Conservation (phyloP, 441 rosid species). For the Populus trichocarpa region DNA sequence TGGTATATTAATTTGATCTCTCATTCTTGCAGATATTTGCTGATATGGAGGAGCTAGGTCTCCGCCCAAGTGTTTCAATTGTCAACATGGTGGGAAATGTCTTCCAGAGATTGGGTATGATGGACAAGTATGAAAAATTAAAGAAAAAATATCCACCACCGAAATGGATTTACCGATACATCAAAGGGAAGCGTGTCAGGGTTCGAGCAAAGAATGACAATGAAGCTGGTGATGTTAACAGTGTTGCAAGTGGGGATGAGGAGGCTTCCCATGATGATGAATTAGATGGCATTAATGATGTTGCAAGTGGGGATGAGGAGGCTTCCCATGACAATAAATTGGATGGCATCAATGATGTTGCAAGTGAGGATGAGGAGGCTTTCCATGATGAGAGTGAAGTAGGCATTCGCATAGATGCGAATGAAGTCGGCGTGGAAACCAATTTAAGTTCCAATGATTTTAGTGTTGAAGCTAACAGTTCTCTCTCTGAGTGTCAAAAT, state of each 20-base stretch:
- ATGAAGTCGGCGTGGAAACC: slow-evolving; percentile 12
- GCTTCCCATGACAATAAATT: not conserved
- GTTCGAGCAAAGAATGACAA: slow-evolving; percentile 46
- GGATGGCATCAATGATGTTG: slow-evolving; percentile 2
- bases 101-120: slow-evolving; percentile 64
- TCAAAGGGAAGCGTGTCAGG: slow-evolving; percentile 85
- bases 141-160: slow-evolving; percentile 79
- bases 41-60: slow-evolving; percentile 96
- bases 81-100: slow-evolving; percentile 74
- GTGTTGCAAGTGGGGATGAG: slow-evolving; percentile 23
- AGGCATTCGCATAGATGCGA: not conserved
- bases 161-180: slow-evolving; percentile 70
- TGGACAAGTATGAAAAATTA: slow-evolving; percentile 67
- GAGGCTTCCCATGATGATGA: slow-evolving; percentile 12
- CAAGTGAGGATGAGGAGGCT: not conserved
- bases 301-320: slow-evolving; percentile 24
- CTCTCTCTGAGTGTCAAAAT: not conserved
- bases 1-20: not conserved
- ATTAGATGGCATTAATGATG: not conserved
- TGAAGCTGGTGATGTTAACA: slow-evolving; percentile 27
- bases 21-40: slow-evolving; percentile 64
- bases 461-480: not conserved
- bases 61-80: slow-evolving; percentile 57
- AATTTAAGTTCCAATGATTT: slow-evolving; percentile 1
- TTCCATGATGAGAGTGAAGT: not conserved